Percentiles rank a stretch among this genome's conserved stretches.
These are phyloP conservation scores for Hygrophoropsis aurantiaca DNA, from an alignment of 768 basidiomycete genomes.

Conservation along the genomic window DNA sequence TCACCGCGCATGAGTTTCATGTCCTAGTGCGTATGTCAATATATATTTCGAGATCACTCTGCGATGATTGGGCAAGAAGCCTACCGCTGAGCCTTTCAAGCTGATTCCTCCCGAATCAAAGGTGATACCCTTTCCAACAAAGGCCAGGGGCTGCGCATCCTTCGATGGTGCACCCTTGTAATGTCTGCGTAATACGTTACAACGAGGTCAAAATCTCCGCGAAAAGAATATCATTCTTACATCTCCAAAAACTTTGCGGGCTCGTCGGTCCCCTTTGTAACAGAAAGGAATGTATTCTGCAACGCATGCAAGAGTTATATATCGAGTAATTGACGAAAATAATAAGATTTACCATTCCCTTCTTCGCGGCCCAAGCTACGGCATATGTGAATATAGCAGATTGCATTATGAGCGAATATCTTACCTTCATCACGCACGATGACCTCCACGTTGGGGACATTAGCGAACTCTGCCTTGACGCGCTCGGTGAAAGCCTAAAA, in stretches of 20 bases:
- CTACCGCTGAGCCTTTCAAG: conserved; percentile 70
- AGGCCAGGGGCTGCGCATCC: conserved; percentile 60
- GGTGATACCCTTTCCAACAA: conserved; percentile 89
- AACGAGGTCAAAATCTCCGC: background rate
- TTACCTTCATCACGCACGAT: conserved; percentile 73
- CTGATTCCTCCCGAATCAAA: conserved; percentile 90
- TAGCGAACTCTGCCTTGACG: conserved; percentile 63
- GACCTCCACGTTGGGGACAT: conserved; percentile 66
- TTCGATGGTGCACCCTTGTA: conserved; percentile 72
- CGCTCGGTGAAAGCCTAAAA: conserved; percentile 68
- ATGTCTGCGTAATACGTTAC: conserved; percentile 44
- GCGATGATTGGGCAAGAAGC: conserved; percentile 17
- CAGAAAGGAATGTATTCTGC: conserved; percentile 83
- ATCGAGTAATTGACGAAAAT: background rate
- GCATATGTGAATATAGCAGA: conserved; percentile 3
- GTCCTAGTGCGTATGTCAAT: conserved; percentile 50
- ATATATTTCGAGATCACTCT: background rate
- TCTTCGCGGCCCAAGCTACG: conserved; percentile 77
- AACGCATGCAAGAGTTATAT: background rate
- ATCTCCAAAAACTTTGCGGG: conserved; percentile 89
- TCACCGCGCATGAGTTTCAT: conserved; percentile 89
- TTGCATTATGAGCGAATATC: conserved; percentile 7
- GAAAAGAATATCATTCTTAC: conserved; percentile 34
- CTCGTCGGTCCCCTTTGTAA: conserved; percentile 77
- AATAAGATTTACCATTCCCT: conserved; percentile 66